A percentile compares a stretch with the other conserved stretches of the same genome.
Evolutionary conservation across 495 filamentous ascomycete species (phyloP).

Genomic region (Cairneyella variabilis): DNA sequence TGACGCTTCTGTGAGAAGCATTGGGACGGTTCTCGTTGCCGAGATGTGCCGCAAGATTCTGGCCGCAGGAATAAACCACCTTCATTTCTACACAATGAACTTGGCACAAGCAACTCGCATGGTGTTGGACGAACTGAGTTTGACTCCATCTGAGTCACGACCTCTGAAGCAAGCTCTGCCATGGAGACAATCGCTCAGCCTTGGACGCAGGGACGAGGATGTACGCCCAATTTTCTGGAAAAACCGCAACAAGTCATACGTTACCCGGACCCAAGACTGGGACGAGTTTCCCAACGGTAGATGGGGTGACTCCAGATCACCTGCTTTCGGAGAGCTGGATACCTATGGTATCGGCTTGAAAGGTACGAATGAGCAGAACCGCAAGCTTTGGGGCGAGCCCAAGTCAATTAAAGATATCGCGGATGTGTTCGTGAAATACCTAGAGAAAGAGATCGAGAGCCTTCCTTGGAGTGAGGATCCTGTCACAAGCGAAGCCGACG

Average conservation of each 20-base stretch:
- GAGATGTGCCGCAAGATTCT: conserved; percentile 86
- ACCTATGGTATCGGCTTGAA: conserved; percentile 92
- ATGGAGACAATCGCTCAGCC: conserved; percentile 89
- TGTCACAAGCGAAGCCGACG: conserved; percentile 74
- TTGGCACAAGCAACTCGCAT: conserved; percentile 89
- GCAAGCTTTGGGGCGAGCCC: conserved; percentile 91
- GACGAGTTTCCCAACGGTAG: conserved; percentile 99
- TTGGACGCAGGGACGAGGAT: conserved; percentile 86
- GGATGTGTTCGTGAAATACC: conserved; percentile 76
- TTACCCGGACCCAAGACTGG: conserved; percentile 95
- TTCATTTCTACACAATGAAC: conserved; percentile 99
- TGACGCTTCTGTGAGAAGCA: conserved; percentile 85
- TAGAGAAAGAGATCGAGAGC: conserved; percentile 72
- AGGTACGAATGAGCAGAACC: conserved; percentile 95
- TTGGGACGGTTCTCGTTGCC: conserved; percentile 86
- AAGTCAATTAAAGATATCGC: conserved; percentile 74
- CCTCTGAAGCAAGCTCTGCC: conserved; percentile 82
- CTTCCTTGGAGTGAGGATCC: conserved; percentile 94
- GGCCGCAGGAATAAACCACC: conserved; percentile 73
- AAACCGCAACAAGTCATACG: conserved; percentile 92
- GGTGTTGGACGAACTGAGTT: conserved; percentile 82
- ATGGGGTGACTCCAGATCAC: conserved; percentile 97
- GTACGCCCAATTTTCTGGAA: conserved; percentile 99
- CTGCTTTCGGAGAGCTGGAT: conserved; percentile 95
- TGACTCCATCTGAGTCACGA: conserved; percentile 69